Evolutionary conservation across 2,329 filamentous ascomycete genomes (phyloP).

Genomic region (Colletotrichum nymphaeae): DNA sequence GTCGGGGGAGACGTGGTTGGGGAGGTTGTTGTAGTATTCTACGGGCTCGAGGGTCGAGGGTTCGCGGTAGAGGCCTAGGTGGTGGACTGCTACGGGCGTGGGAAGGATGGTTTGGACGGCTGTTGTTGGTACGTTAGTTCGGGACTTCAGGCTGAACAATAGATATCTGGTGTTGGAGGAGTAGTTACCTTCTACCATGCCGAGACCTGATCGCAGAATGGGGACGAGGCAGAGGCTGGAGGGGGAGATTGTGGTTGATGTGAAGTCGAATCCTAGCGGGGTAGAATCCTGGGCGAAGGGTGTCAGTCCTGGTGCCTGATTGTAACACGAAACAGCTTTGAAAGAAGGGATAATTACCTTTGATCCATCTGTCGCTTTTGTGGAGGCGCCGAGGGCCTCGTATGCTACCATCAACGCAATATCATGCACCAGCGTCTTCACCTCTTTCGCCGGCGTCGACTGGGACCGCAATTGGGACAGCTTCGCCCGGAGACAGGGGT

Average conservation of each 20-base stretch:
- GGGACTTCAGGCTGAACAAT: neutral
- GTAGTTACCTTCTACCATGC: conserved; percentile 82
- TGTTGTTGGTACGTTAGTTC: conserved; percentile 45
- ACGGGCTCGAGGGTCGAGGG: conserved; percentile 88
- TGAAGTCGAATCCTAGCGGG: conserved; percentile 82
- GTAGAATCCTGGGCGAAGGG: conserved; percentile 72
- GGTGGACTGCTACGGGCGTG: conserved; percentile 83
- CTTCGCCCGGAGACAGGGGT: conserved; percentile 90
- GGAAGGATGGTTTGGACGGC: conserved; percentile 88
- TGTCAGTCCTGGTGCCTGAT: neutral
- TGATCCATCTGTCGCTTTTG: conserved; percentile 68
- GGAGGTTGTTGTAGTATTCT: conserved; percentile 98
- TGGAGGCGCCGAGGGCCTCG: conserved; percentile 78
- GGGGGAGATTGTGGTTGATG: conserved; percentile 71
- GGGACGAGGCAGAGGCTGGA: conserved; percentile 83
- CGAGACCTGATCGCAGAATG: conserved; percentile 90
- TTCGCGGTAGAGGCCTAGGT: conserved; percentile 95
- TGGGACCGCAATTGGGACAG: conserved; percentile 88
- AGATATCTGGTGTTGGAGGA: neutral
- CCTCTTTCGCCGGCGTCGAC: conserved; percentile 76
- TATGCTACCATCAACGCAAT: conserved; percentile 85
- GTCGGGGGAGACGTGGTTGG: conserved; percentile 68
- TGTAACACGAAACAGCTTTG: neutral
- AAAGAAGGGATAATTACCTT: conserved; percentile 61
- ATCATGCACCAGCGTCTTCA: conserved; percentile 85